These are phyloP conservation scores for Colletotrichum sp. DNA, from an alignment of 2,329 filamentous ascomycete genomes.

Conservation along the genomic window DNA sequence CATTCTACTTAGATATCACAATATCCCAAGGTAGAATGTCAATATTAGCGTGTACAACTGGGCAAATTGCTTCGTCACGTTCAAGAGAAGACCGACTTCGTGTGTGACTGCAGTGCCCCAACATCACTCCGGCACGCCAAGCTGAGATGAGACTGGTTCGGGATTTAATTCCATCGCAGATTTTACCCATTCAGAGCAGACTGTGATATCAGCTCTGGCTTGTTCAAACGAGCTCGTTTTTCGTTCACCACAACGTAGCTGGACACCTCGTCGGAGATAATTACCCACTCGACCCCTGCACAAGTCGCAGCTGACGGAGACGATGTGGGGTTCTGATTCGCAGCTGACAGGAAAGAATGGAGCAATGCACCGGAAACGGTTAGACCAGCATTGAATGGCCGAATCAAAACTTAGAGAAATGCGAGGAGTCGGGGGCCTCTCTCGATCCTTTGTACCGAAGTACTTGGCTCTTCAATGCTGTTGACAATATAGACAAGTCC, in stretches of 20 bases:
- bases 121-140: not conserved
- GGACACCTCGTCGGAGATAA: not conserved
- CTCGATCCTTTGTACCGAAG: not conserved
- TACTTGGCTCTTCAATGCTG: not conserved
- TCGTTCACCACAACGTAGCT: not conserved
- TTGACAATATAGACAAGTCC: not conserved
- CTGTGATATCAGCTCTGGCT: not conserved
- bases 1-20: fast-evolving
- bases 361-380: not conserved
- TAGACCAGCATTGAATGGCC: not conserved
- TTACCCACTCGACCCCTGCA: not conserved
- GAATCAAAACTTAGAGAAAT: not conserved
- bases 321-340: not conserved
- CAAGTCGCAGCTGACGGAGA: not conserved
- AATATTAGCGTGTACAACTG: not conserved
- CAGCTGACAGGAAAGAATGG: not conserved
- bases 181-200: not conserved
- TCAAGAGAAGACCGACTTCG: not conserved
- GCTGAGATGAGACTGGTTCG: not conserved
- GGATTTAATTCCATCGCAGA: not conserved
- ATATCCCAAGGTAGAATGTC: fast-evolving
- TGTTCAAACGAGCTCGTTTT: not conserved
- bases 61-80: fast-evolving
- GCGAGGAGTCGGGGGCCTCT: not conserved
- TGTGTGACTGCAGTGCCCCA: not conserved